These are phyloP conservation scores for Gonapodya prolifera DNA, from an alignment of 192 early-diverging fungal genomes.

Conservation along the genomic window DNA sequence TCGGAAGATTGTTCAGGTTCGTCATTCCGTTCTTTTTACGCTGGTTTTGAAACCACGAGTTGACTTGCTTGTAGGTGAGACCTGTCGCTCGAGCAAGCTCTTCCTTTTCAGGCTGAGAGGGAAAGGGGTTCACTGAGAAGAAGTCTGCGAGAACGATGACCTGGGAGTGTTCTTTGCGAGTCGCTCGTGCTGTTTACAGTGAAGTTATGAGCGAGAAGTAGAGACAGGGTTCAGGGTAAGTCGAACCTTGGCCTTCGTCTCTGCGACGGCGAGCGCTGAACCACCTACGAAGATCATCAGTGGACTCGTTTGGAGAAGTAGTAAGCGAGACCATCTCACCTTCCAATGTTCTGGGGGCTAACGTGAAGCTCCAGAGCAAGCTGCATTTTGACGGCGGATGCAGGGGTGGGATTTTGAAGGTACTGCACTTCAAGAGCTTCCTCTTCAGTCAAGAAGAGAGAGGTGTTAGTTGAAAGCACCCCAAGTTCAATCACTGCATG, in stretches of 20 bases:
- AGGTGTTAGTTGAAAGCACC: too few relatives aligned
- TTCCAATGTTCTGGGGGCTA: constrained; percentile 6
- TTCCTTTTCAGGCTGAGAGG: constrained; percentile 4
- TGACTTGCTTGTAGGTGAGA: constrained; percentile 1
- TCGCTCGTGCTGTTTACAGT: constrained; percentile 6
- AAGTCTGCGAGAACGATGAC: neutral
- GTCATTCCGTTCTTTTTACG: constrained; percentile 7
- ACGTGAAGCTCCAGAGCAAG: constrained; percentile 7
- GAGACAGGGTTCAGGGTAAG: too few relatives aligned
- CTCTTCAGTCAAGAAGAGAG: too few relatives aligned
- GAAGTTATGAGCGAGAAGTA: too few relatives aligned
- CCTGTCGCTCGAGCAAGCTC: neutral
- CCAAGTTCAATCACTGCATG: too few relatives aligned
- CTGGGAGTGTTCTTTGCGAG: neutral
- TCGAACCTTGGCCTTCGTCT: constrained; percentile 3
- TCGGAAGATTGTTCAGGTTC: constrained; percentile 3
- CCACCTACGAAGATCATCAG: too few relatives aligned
- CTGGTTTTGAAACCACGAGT: constrained; percentile 6
- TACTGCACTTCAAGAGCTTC: neutral
- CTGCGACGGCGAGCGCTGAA: constrained; percentile 3
- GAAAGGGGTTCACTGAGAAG: constrained; percentile 3
- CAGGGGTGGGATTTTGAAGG: constrained; percentile 4
- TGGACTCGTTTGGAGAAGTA: too few relatives aligned
- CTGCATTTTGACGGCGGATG: constrained; percentile 4
- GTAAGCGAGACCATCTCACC: neutral